Percentiles rank a stretch among this genome's conserved stretches.
phyloP scores from a whole-genome alignment of 371 early-diverging fungal genomes.

The Mucor racemosus region DNA sequence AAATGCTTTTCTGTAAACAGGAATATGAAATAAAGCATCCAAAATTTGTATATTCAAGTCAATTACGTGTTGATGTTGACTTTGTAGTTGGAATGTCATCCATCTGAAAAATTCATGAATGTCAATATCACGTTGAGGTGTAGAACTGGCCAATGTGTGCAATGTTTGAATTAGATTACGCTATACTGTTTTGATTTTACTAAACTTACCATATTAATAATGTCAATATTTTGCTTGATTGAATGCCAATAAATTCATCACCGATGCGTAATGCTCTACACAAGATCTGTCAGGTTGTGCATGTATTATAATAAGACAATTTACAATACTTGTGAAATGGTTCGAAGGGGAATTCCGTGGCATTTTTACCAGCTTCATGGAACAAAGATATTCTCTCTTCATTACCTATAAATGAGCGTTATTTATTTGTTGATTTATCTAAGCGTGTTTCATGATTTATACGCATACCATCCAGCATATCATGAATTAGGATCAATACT shows the following conservation, averaged over 20 bases:
- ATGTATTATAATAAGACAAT: background rate
- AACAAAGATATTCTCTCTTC: constrained; percentile 59
- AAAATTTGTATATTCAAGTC: constrained; percentile 88
- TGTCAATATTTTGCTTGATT: constrained; percentile 83
- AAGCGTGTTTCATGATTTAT: background rate
- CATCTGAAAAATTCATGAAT: constrained; percentile 70
- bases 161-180: background rate
- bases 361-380: constrained; percentile 46
- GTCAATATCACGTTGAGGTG: constrained; percentile 40
- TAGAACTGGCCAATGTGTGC: constrained; percentile 20
- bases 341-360: constrained; percentile 60
- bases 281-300: background rate
- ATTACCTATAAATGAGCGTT: constrained; percentile 40
- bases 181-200: background rate
- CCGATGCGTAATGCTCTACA: constrained; percentile 76
- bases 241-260: constrained; percentile 88
- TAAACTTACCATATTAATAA: constrained; percentile 59
- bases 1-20: constrained; percentile 65
- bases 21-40: constrained; percentile 75
- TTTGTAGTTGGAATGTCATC: constrained; percentile 75
- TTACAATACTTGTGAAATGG: constrained; percentile 72
- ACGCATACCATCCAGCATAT: constrained; percentile 72
- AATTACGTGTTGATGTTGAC: constrained; percentile 71
- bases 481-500: constrained; percentile 87
- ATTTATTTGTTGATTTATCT: constrained; percentile 3